These are phyloP conservation scores for Ettlia oleoabundans DNA, from an alignment of 139 green algal species.

Conservation along the genomic window DNA sequence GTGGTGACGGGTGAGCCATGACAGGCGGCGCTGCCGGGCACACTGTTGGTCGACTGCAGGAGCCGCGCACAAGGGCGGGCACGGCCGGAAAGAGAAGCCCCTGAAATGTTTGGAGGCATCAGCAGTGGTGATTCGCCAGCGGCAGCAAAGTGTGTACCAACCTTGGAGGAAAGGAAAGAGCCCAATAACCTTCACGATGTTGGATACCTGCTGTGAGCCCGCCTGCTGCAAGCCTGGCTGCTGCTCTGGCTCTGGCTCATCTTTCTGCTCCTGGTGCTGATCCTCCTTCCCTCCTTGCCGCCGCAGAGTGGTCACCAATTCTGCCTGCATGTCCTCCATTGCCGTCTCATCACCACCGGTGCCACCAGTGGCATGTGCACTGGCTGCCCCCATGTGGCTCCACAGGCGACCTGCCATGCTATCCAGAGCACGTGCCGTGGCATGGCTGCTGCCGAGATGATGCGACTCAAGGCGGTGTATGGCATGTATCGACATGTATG, in stretches of 20 bases:
- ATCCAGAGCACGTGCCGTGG: not conserved
- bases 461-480: not conserved
- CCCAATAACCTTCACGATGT: constrained; percentile 1
- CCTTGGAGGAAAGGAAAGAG: constrained; percentile 25
- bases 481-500: constrained; percentile 19
- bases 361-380: not conserved
- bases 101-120: not conserved
- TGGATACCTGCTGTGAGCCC: not conserved
- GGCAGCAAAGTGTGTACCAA: not conserved
- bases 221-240: too few relatives aligned
- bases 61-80: not conserved
- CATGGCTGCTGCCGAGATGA: not conserved
- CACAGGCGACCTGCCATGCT: not conserved
- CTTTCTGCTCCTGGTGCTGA: not conserved
- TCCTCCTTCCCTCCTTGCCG: not conserved
- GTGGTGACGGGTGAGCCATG: constrained; percentile 8
- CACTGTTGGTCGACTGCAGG: constrained; percentile 19
- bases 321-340: not conserved
- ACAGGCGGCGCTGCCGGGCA: constrained; percentile 8
- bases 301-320: not conserved
- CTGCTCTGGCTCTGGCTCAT: not conserved
- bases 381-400: not conserved
- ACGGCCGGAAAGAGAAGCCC: not conserved
- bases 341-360: not conserved
- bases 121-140: too few relatives aligned